Percentiles rank a stretch among this genome's conserved stretches.
These are phyloP conservation scores for Vitis hybrid DNA, from an alignment of 177 flowering plant species.

Conservation along the genomic window DNA sequence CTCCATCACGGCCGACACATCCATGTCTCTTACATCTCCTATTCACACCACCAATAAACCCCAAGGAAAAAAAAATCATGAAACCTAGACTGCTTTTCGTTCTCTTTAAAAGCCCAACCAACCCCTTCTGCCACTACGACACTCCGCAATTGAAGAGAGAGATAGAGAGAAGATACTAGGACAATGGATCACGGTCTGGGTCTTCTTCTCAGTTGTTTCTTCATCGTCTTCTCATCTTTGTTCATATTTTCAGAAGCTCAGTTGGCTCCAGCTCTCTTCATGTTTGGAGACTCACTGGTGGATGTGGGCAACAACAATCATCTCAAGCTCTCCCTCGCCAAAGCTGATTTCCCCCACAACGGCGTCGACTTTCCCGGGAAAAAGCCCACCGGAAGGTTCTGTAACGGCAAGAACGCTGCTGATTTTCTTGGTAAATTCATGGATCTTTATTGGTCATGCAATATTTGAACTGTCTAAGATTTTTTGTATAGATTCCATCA, in stretches of 20 bases:
- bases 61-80: no score
- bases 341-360: slow-evolving; percentile 75
- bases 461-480: no score
- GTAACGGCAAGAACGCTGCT: slow-evolving; percentile 82
- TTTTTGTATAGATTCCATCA: no score
- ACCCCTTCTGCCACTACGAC: neutral
- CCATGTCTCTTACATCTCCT: no score
- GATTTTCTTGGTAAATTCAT: slow-evolving; percentile 63
- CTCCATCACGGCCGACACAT: no score
- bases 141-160: neutral
- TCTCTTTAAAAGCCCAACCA: neutral
- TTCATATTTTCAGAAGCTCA: slow-evolving; percentile 21
- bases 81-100: neutral
- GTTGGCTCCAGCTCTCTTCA: slow-evolving; percentile 56
- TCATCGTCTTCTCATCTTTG: neutral
- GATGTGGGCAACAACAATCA: slow-evolving; percentile 87
- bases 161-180: neutral
- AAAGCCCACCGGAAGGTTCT: slow-evolving; percentile 74
- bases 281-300: slow-evolving; percentile 78
- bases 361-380: slow-evolving; percentile 67
- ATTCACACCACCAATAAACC: no score
- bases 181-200: neutral
- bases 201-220: neutral
- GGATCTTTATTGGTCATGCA: no score
- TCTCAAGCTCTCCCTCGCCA: slow-evolving; percentile 39